Evolutionary conservation across 192 early-diverging fungal genomes (phyloP).

Genomic region (Coemansia sp.): DNA sequence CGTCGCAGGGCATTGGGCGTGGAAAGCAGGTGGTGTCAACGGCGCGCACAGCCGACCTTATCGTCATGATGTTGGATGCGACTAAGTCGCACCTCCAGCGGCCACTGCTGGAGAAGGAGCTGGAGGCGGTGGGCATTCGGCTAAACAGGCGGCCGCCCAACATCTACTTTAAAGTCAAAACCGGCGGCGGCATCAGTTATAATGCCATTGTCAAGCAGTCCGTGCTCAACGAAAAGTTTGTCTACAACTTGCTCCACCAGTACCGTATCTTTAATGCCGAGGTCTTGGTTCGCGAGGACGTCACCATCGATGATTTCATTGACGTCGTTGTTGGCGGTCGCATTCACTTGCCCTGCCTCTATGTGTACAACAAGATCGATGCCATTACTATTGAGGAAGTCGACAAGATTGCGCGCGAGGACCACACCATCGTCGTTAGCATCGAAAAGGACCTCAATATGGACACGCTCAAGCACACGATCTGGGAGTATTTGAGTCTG

Average conservation of each 20-base stretch:
- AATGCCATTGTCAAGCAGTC: conserved; percentile 89
- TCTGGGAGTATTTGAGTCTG: conserved; percentile 88
- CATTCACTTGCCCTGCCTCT: conserved; percentile 93
- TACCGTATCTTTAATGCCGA: conserved; percentile 99
- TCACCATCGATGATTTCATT: conserved; percentile 95
- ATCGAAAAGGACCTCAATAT: conserved; percentile 91
- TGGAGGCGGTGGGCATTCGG: conserved; percentile 95
- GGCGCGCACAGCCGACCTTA: conserved; percentile 91
- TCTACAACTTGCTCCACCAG: conserved; percentile 91
- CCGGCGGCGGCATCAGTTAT: conserved; percentile 94
- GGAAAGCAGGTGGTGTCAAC: conserved; percentile 98
- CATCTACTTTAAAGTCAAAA: conserved; percentile 97
- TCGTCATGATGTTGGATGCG: conserved; percentile 98
- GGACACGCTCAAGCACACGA: conserved; percentile 83
- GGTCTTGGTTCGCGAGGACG: conserved; percentile 94
- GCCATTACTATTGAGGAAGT: conserved; percentile 94
- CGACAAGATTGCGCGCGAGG: conserved; percentile 84
- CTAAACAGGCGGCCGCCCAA: conserved; percentile 85
- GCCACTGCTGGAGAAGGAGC: conserved; percentile 82
- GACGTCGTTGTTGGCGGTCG: conserved; percentile 98
- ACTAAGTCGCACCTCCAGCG: conserved; percentile 86
- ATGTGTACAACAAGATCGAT: conserved; percentile 98
- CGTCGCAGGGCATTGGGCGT: conserved; percentile 95
- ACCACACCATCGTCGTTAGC: conserved; percentile 87
- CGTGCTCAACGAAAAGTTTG: conserved; percentile 83